Evolutionary conservation across 192 early-diverging fungal genomes (phyloP), one percentile per base, ranked within the genome.

Genomic region (Cladochytrium replicatum): DNA sequence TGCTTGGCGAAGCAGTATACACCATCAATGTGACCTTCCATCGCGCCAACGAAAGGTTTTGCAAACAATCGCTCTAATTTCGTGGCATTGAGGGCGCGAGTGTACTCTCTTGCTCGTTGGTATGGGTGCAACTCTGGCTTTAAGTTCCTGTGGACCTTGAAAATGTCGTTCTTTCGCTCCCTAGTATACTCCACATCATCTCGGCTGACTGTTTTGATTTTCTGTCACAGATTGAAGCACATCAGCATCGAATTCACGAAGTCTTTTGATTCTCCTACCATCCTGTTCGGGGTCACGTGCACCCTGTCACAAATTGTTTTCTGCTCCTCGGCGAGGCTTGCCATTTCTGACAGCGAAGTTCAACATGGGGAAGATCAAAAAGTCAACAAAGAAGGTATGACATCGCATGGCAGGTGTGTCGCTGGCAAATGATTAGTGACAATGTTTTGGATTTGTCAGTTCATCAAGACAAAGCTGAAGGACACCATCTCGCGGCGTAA

Each of bases 41-140:
- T 65, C 11, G 88, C 78, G 5, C 80, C 90, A 22, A 99, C 62
- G 55, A 99, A 99, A 11, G 96, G 96, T 60, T 96, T 96, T 43
- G 96, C 89, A 73, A 97, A 89, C 75, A 99, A 68, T 29, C 93
- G 74, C 52, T 96, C 92, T 19, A 97, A 55, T 57, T 99, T 99
- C 34, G 83, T 81, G 2, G 90, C 81, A 54, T 94, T 95, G 9
- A 99, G 73, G 4, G 96, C 96, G 3, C 96, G 75, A 31, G 85
- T 89, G 68, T 97, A 95, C 63, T 99, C 96, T 52, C 89, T 75
- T 15, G 87, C 90, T 50, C 86, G 76, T 66, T 97, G 92, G 39
- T 97, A 93, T 2, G 93, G 93, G 61, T 99, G 93, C 41, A 90
- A 66, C 29, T 57, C 65, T 2, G 93, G 91, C 63, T 94, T 85